Conservation (phyloP, 2,329 filamentous ascomycete genomes). For the Ophiostoma novo-ulmi region DNA sequence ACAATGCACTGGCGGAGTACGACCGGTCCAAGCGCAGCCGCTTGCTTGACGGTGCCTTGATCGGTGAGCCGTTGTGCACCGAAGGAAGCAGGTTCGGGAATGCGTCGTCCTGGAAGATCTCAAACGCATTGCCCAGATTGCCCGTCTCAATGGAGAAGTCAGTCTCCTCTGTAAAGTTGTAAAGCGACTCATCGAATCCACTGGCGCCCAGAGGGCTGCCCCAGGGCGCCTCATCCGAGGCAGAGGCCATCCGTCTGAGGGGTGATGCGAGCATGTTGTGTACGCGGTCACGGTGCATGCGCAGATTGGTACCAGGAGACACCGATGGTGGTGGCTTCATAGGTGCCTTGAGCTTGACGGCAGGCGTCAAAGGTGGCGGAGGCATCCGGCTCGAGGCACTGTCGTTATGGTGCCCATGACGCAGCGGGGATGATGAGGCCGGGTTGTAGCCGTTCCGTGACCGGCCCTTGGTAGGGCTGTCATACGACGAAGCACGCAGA, state of each 20-base stretch:
- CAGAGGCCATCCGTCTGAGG: conserved; percentile 42
- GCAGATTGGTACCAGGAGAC: conserved; percentile 88
- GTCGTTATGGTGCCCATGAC: conserved; percentile 44
- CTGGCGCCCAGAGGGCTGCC: conserved; percentile 59
- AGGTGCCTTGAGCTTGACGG: conserved; percentile 70
- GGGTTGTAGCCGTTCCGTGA: conserved; percentile 49
- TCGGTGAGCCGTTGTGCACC: conserved; percentile 56
- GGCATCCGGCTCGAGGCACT: conserved; percentile 51
- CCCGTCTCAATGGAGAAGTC: conserved; percentile 46
- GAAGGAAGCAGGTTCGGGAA: conserved; percentile 43
- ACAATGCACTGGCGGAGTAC: conserved; percentile 56
- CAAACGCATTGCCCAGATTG: conserved; percentile 44
- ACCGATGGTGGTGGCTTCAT: conserved; percentile 63
- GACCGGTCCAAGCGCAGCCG: conserved; percentile 60
- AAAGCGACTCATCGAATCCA: conserved; percentile 51
- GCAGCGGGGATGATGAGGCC: conserved; percentile 64
- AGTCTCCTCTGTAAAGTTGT: conserved; percentile 44
- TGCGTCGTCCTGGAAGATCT: conserved; percentile 53
- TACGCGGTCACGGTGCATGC: conserved; percentile 80
- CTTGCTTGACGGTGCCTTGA: conserved; percentile 54
- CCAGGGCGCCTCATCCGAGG: conserved; percentile 39
- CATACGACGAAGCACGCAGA: conserved; percentile 84
- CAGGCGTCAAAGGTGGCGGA: conserved; percentile 70
- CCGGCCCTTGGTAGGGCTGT: conserved; percentile 74
- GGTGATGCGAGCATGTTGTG: conserved; percentile 77